Evolutionary conservation across 1,284 basidiomycete species (phyloP).

Genomic region (Cystobasidiaceae sp.): DNA sequence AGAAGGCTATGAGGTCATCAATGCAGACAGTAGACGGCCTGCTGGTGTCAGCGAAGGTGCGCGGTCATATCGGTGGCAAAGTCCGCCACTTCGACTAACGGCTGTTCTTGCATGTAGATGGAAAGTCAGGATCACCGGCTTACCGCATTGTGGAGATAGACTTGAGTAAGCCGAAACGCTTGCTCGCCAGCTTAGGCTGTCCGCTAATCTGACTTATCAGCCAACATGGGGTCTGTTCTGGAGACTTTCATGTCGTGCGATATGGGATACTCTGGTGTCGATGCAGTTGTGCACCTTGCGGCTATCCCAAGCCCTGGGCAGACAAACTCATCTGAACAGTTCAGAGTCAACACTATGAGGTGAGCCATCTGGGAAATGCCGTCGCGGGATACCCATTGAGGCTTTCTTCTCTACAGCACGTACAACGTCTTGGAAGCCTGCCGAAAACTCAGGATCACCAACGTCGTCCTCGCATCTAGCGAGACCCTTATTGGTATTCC

Average conservation of each 20-base stretch:
- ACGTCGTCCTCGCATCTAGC: conserved; percentile 46
- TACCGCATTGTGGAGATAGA: conserved; percentile 31
- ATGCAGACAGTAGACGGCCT: conserved; percentile 24
- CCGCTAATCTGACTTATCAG: not conserved
- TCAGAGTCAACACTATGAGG: conserved; percentile 46
- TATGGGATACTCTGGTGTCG: conserved; percentile 46
- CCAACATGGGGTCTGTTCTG: conserved; percentile 31
- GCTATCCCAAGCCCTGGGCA: conserved; percentile 48
- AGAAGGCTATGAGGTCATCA: conserved; percentile 32
- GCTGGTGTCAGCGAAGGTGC: conserved; percentile 25
- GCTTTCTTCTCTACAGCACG: conserved; percentile 32
- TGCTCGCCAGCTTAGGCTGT: not conserved
- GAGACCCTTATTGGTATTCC: conserved; percentile 49
- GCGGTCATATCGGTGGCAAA: conserved; percentile 10
- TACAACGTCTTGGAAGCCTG: conserved; percentile 49
- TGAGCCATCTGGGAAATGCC: not conserved
- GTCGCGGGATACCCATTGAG: not conserved
- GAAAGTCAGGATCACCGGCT: conserved; percentile 28
- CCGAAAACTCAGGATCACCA: conserved; percentile 45
- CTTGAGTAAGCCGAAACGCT: not conserved
- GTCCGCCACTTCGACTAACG: not conserved
- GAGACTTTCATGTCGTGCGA: conserved; percentile 43
- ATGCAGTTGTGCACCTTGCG: conserved; percentile 48
- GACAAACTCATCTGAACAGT: conserved; percentile 44
- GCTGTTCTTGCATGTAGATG: not conserved